Base-by-base conservation (phyloP, 1,284 basidiomycete species). In the Pyrrhoderma noxium region DNA sequence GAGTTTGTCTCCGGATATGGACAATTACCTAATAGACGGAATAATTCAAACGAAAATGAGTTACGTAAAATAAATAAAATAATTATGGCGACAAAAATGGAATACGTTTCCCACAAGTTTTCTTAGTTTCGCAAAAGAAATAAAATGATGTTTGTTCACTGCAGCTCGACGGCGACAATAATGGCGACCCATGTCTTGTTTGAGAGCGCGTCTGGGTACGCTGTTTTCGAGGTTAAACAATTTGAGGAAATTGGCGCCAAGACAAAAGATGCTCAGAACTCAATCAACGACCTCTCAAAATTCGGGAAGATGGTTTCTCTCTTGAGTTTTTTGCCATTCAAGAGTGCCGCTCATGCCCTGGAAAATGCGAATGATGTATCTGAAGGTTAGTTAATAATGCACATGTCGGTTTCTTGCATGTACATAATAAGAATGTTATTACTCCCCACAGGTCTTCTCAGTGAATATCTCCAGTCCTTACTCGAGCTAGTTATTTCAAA, bases 301-400 rank as follows among this genome's bases (percentile, higher is more conserved):
- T 99, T 99, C 68, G 78, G 81, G 59, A 93, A 94, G 75, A 95
- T 97, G 89, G 89, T 98, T 59, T 77, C 84, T 63, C 74, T 99
- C 62, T 69, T 89, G 67, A 94, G 89, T 65, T 99, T 98, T 75
- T 79, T 85, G 53, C 95, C 96, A 1, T 99, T 96, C 78, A 93
- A 92, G 68, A 93, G 78, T 58, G 93, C 94, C 37, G 93, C 92
- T 1, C 89, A 98, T 67, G 96, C 95, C 23, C 74, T 99, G 59
- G 93, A 99, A 71, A 97, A 96, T 63, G 87, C 88, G 52, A 96
- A 98, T 66, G 94, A 99, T 69, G 72, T 99, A 14, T 98, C 95
- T 3, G 95, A 98, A 76, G 93, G 95, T 93, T 59, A 48, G 74
- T 59, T n/a, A n/a, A n/a, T n/a, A n/a, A n/a, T n/a, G n/a, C n/a